Base-by-base conservation (phyloP, 176 grass and related monocot species). In the Triticum urartu region DNA sequence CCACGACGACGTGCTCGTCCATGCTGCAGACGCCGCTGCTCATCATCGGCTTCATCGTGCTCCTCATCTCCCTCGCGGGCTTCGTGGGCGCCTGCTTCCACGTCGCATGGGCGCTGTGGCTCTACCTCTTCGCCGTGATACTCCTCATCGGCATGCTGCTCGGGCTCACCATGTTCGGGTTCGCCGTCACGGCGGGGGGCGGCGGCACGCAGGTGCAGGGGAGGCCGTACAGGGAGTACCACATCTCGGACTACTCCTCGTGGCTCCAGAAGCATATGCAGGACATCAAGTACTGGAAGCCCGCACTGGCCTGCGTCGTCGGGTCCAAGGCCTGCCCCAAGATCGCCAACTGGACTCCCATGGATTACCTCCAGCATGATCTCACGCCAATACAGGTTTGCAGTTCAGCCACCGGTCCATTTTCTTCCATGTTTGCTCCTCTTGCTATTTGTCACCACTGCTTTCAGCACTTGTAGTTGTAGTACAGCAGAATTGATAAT, bases 31-130 rank as follows among this genome's bases (percentile, higher is more conserved):
- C 90, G 30, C 97, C 97, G 4, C 90, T 99, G 26, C 89, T 99
- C 67, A 36, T 84, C 21, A 58, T 94, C 72, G 97, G 97, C 74
- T 96, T 99, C 80, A 35, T 86, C 3, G 81, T 95, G 22, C 90
- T 98, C 72, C 48, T 98, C 64, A 77, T 98, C 48, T 99, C 97
- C 13, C 90, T 99, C 1, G 90, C 92, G 7, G 97, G 97, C 1
- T 94, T 99, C 25, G 90, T 99, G n/a, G 97, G 97, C 17, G 94
- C 97, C 0, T 99, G 97, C 92, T 99, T 94, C 90, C 88, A 92
- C 26, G 92, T 96, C 7, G 92, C 94, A 4, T 94, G 93, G 93
- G 96, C 93, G 3, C 88, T 98, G 28, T 93, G 97, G 90, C 88
- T 99, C 36, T 99, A 96, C 87, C 94, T 99, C 80, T 9, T 91